phyloP scores from a whole-genome alignment of 2,329 filamentous ascomycete species.

The Elsinoe ampelina region DNA sequence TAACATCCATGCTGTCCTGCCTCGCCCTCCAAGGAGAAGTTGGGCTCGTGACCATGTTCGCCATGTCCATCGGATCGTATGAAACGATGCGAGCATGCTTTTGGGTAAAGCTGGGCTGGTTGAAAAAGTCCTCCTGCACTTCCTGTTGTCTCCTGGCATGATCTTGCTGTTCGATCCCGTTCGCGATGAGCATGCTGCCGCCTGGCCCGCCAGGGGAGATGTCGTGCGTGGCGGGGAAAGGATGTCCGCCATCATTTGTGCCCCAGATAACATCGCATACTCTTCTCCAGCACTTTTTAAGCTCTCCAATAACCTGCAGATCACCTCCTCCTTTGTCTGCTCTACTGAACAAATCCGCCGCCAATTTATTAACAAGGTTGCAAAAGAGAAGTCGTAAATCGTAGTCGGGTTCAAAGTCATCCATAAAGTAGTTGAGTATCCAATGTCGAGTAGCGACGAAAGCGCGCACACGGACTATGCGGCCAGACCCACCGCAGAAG shows the following conservation, averaged over 20 bases:
- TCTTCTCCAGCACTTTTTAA: slow-evolving; percentile 95
- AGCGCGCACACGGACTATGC: slow-evolving; percentile 88
- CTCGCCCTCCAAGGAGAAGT: slow-evolving; percentile 38
- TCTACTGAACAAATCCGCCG: slow-evolving; percentile 42
- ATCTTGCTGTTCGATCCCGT: slow-evolving; percentile 24
- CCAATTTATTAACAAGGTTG: slow-evolving; percentile 60
- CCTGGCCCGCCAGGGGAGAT: slow-evolving; percentile 63
- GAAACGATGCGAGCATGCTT: background rate
- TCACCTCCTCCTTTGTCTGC: slow-evolving; percentile 49
- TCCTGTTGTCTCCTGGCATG: background rate
- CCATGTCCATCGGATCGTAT: slow-evolving; percentile 2
- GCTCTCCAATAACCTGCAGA: slow-evolving; percentile 80
- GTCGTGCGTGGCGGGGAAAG: slow-evolving; percentile 34
- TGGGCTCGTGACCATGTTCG: slow-evolving; percentile 10
- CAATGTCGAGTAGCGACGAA: slow-evolving; percentile 95
- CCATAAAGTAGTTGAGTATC: slow-evolving; percentile 95
- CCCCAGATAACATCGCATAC: slow-evolving; percentile 90
- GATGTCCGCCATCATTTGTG: slow-evolving; percentile 47
- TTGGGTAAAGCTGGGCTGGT: background rate
- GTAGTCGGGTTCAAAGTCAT: slow-evolving; percentile 78
- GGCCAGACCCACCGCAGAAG: slow-evolving; percentile 69
- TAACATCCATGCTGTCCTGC: slow-evolving; percentile 46
- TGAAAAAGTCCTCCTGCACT: slow-evolving; percentile 10
- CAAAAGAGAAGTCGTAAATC: slow-evolving; percentile 70
- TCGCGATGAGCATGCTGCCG: slow-evolving; percentile 21